Base-by-base conservation (phyloP, 768 basidiomycete genomes). In the Pleurotus pulmonarius region DNA sequence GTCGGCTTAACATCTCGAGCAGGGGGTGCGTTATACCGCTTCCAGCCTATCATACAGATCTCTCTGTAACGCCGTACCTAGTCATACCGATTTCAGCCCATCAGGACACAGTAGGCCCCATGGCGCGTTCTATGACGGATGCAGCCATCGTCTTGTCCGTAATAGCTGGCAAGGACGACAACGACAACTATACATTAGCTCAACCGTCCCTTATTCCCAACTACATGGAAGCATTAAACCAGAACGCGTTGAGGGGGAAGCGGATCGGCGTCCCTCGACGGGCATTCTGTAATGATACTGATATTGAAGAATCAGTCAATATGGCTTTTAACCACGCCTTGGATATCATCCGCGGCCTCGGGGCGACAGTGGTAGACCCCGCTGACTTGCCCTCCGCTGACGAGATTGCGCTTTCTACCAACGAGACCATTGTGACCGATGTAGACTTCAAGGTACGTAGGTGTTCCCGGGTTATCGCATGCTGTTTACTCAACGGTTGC, bases 401-500 rank as follows among this genome's bases (percentile, higher is more conserved):
- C 0, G 83, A 82, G 53, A 75, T 83, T 0, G 91, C 91, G 3
- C 79, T 96, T 0, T 85, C 90, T 0, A 77, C 70, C 1, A 71
- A 81, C 29, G 84, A 85, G 66, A 85, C 98, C 58, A 78, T 98
- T 47, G 96, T 98, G 71, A 96, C 96, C 0, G 96, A 98, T 64
- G 69, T 73, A 0, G 85, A 87, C 59, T 83, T 87, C 69, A 87
- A 85, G 75, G 86, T 80, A 48, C 41, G 64, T 41, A 51, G 15
- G 13, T 18, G 38, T 13, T 15, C 15, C 24, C 16, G 7, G 34
- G 4, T 4, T 18, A 18, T n/a, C 26, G 5, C 0, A 52, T 13
- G 29, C 15, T 53, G 15, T 41, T 5, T n/a, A 18, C 18, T 20
- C 29, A 34, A 44, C 20, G 41, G 6, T 7, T 44, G 41, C n/a